Conservation (phyloP, 148 eudicot species). For the Vaccinium myrtillus region DNA sequence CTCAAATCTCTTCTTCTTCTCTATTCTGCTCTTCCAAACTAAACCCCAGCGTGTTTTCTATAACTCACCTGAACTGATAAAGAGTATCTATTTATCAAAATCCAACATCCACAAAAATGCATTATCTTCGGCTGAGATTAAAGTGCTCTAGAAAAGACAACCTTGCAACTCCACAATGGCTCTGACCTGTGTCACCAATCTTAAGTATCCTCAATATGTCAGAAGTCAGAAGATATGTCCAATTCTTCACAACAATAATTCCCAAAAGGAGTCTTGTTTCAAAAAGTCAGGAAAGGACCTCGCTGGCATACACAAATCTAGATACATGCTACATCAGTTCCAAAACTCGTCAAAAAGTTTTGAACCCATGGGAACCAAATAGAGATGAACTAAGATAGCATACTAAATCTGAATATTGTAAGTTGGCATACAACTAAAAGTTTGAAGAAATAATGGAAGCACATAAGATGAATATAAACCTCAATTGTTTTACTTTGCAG, state of each 20-base stretch:
- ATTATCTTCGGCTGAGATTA: background rate
- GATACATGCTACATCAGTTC: background rate
- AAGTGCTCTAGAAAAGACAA: background rate
- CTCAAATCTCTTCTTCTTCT: background rate
- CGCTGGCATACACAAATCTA: background rate
- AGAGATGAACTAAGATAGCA: slow-evolving; percentile 8
- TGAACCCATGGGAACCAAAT: background rate
- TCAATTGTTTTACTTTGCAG: slow-evolving; percentile 59
- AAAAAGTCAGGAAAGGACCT: background rate
- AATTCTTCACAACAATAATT: background rate
- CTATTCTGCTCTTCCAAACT: background rate
- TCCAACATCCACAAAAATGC: background rate
- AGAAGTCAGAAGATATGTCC: no score
- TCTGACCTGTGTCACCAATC: background rate
- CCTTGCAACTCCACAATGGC: background rate
- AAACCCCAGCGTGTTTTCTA: background rate
- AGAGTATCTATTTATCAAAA: background rate
- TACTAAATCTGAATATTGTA: background rate
- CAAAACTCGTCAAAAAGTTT: background rate
- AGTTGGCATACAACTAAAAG: background rate
- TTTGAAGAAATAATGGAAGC: slow-evolving; percentile 2
- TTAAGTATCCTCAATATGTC: background rate
- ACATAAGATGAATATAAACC: slow-evolving; percentile 32
- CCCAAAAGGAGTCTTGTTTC: background rate
- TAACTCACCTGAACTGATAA: background rate